Evolutionary conservation across 148 eudicot genomes (phyloP).

Genomic region (Fallopia convolvulus): DNA sequence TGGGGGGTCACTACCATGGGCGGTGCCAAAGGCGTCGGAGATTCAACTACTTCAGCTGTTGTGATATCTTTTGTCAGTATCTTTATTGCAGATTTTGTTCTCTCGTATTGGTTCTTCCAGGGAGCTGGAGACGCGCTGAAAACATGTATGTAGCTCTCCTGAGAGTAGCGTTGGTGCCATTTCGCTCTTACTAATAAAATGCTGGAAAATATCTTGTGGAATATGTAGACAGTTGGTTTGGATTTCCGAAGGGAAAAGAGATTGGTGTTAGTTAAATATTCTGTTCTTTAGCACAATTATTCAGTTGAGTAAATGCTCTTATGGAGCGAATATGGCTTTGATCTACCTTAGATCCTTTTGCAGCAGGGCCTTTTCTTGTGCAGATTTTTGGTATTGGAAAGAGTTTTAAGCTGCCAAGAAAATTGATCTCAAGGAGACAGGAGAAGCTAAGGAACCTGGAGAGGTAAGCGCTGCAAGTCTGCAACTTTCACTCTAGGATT

Average conservation of each 20-base stretch:
- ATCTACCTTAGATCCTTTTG: not conserved
- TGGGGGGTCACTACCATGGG: constrained; percentile 97
- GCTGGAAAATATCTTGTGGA: not conserved
- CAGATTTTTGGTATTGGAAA: no score
- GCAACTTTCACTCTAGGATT: no score
- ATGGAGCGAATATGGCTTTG: not conserved
- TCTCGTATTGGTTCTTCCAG: constrained; percentile 81
- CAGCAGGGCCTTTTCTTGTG: no score
- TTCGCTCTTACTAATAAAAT: not conserved
- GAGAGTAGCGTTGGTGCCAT: not conserved
- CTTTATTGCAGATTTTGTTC: constrained; percentile 87
- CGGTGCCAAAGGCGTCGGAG: constrained; percentile 97
- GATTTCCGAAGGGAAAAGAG: not conserved
- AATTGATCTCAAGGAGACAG: no score
- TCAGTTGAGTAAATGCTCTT: not conserved
- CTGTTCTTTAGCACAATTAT: not conserved
- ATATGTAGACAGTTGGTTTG: not conserved
- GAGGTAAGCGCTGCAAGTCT: no score
- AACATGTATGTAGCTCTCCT: constrained; percentile 36
- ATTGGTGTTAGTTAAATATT: not conserved
- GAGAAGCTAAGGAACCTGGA: no score
- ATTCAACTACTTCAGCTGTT: constrained; percentile 91
- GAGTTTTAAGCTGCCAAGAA: no score
- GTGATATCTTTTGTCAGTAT: constrained; percentile 93
- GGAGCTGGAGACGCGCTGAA: constrained; percentile 92